Percentiles rank a stretch among this genome's conserved stretches.
phyloP scores from a whole-genome alignment of 2,329 filamentous ascomycete genomes.

The Teratosphaeria nubilosa region DNA sequence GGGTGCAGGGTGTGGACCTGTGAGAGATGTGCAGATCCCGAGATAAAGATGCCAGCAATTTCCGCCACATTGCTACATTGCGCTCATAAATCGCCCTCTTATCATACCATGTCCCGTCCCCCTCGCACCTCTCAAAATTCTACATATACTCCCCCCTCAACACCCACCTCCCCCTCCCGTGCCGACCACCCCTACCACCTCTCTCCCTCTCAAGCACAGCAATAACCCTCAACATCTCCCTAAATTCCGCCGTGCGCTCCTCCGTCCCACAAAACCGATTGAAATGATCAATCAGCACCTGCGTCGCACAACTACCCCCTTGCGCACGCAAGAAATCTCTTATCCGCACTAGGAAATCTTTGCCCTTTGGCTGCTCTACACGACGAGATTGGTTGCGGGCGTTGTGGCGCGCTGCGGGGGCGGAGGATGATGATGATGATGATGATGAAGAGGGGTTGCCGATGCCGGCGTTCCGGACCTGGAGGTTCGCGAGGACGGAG shows the following conservation, averaged over 20 bases:
- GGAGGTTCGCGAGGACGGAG: slow-evolving; percentile 34
- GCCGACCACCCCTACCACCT: slow-evolving; percentile 18
- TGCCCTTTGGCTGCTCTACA: slow-evolving; percentile 25
- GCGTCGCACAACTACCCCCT: slow-evolving; percentile 68
- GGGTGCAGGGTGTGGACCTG: too few relatives aligned
- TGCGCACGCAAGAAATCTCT: slow-evolving; percentile 68
- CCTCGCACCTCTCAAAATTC: too few relatives aligned
- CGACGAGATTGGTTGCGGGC: not conserved
- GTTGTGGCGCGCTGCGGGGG: not conserved
- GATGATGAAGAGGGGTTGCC: slow-evolving; percentile 17
- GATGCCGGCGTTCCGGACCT: slow-evolving; percentile 28
- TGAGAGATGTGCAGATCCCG: too few relatives aligned
- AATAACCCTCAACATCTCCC: slow-evolving; percentile 65
- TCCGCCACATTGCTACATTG: too few relatives aligned
- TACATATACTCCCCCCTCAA: slow-evolving; percentile 46
- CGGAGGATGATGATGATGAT: slow-evolving; percentile 14
- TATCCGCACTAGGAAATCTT: slow-evolving; percentile 47
- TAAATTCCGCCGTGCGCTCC: slow-evolving; percentile 67
- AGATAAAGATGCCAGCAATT: too few relatives aligned
- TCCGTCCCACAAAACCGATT: slow-evolving; percentile 64
- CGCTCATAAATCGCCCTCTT: too few relatives aligned
- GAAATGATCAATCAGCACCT: slow-evolving; percentile 84
- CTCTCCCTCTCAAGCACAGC: slow-evolving; percentile 56
- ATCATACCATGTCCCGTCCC: too few relatives aligned
- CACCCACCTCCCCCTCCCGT: slow-evolving; percentile 42